phyloP scores from a whole-genome alignment of 768 basidiomycete species.

The Baorangia bicolor region DNA sequence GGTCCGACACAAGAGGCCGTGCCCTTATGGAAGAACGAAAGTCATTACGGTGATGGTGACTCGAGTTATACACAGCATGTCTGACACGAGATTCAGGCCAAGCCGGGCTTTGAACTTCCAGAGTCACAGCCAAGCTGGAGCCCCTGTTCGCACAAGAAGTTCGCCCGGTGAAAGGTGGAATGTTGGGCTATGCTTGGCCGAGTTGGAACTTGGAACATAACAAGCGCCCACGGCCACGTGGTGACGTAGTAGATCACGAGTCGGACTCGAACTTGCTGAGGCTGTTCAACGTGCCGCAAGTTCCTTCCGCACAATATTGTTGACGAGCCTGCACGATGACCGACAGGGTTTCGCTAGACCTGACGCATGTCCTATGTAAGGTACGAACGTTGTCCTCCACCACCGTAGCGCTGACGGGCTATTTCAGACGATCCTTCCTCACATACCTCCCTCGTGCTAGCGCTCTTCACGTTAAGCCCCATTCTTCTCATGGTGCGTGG shows the following conservation, averaged over 20 bases:
- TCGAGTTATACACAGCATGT: slow-evolving; percentile 11
- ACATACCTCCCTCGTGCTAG: slow-evolving; percentile 52
- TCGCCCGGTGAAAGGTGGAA: not conserved
- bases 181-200: not conserved
- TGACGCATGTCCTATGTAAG: slow-evolving; percentile 69
- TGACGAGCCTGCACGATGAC: slow-evolving; percentile 1
- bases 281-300: too few relatives aligned
- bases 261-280: too few relatives aligned
- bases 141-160: too few relatives aligned
- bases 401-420: slow-evolving; percentile 1
- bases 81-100: not conserved
- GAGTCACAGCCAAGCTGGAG: not conserved
- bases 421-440: slow-evolving; percentile 61
- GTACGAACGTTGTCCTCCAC: not conserved
- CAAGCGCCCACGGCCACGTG: too few relatives aligned
- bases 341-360: slow-evolving; percentile 49
- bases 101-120: not conserved
- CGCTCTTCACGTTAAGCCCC: slow-evolving; percentile 65
- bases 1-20: not conserved
- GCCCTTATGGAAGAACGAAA: not conserved
- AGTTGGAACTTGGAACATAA: too few relatives aligned
- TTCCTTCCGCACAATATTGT: not conserved
- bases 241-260: not conserved
- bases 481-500: slow-evolving; percentile 66
- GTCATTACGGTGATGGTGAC: slow-evolving; percentile 3